These are phyloP conservation scores for Arxiozyma heterogenica DNA, from an alignment of 1,139 yeast species.

Conservation along the genomic window DNA sequence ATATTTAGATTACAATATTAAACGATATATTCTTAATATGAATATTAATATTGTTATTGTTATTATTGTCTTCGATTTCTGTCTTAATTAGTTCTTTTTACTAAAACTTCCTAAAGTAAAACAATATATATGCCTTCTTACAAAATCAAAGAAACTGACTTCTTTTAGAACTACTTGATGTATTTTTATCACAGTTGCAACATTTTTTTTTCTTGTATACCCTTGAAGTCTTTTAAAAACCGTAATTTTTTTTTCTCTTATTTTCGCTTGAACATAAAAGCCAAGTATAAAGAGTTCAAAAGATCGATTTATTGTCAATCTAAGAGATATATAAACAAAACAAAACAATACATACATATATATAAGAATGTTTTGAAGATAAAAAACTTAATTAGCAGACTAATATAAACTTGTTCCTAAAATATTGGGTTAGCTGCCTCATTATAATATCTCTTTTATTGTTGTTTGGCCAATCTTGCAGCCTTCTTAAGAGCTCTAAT, in stretches of 20 bases:
- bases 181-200: too few relatives aligned
- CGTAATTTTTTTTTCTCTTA: not conserved
- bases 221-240: not conserved
- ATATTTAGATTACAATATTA: conserved; percentile 6
- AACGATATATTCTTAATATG: too few relatives aligned
- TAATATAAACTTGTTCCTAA: not conserved
- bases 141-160: not conserved
- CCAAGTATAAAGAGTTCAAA: not conserved
- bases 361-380: not conserved
- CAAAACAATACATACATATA: not conserved
- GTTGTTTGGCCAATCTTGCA: conserved; percentile 36
- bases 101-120: not conserved
- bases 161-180: not conserved
- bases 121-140: not conserved
- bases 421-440: not conserved
- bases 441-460: conserved; percentile 6
- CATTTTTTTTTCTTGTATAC: not conserved
- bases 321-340: not conserved
- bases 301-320: too few relatives aligned
- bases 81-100: not conserved
- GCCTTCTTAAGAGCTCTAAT: conserved; percentile 75
- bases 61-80: not conserved
- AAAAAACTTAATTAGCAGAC: too few relatives aligned
- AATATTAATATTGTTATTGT: not conserved
- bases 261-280: not conserved